Base-by-base conservation (phyloP, 805 yeast genomes). In the Kluyveromyces aestuarii region DNA sequence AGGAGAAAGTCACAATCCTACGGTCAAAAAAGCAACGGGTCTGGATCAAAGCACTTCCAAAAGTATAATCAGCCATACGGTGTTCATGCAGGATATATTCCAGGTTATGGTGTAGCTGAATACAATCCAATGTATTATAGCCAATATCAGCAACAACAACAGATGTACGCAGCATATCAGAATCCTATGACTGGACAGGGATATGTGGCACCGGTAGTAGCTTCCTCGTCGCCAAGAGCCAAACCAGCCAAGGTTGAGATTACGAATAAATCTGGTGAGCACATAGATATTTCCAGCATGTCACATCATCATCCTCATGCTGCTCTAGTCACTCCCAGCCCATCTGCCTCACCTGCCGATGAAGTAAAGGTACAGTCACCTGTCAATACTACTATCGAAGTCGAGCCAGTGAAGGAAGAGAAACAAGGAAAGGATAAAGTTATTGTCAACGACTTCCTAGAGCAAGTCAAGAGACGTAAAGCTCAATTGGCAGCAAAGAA, bases 221-320 rank as follows among this genome's bases (percentile, higher is more conserved):
- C 43, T 19, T 36, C 38, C 4, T 27, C 39, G 9, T n/a, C 39
- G 13, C 25, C 19, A 10, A 16, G 39, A 17, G 10, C 36, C 11
- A 43, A 43, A 19, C 45, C 45, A 17, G 45, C 45, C 8, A 43
- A 59, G 50, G 59, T 64, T 48, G 66, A 61, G 51, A 64, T 62
- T 42, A 62, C 67, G 8, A 61, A 64, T n/a, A 63, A 63, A 50
- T 55, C 61, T 40, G 67, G 68, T 36, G 64, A 64, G 48, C 60
- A 54, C 46, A 48, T 62, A 27, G 63, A 62, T 52, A 30, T 43
- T 33, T 37, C 45, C 6, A 33, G 39, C 21, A 43, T 43, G 16
- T 37, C 45, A 11, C 45, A 43, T 21, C 39, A 21, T 11, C 45
- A 43, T 33, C 11, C 44, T 27, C 44, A 41, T 42, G 27, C 44